Conservation (phyloP, 2,329 filamentous ascomycete genomes). For the Fusarium sp. region DNA sequence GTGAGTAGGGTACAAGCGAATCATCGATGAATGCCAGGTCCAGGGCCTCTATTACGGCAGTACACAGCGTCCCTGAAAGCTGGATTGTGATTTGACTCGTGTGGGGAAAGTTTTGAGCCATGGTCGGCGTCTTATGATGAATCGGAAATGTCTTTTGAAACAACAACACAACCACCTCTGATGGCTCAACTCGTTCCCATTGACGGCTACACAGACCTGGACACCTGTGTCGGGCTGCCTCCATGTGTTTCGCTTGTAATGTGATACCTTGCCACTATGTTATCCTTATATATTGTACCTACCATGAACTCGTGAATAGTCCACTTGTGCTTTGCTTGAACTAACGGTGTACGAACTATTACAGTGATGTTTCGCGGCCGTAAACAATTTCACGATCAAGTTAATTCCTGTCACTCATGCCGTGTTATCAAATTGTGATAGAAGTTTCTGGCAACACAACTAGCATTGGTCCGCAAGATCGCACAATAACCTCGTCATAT, state of each 20-base stretch:
- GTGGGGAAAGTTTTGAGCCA: slow-evolving; percentile 50
- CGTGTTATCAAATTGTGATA: background rate
- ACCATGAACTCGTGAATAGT: background rate
- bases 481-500: background rate
- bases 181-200: slow-evolving; percentile 19
- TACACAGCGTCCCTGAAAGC: slow-evolving; percentile 46
- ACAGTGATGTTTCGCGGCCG: too few relatives aligned
- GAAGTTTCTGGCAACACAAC: background rate
- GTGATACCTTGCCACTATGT: slow-evolving; percentile 22
- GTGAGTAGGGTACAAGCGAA: slow-evolving; percentile 51
- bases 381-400: background rate
- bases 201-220: slow-evolving; percentile 15
- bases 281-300: background rate
- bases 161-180: slow-evolving; percentile 40
- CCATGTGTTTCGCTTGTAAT: slow-evolving; percentile 13
- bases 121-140: slow-evolving; percentile 52
- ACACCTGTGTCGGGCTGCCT: slow-evolving; percentile 19
- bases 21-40: slow-evolving; percentile 52
- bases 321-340: background rate
- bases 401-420: background rate
- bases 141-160: slow-evolving; percentile 51
- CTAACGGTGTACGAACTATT: too few relatives aligned
- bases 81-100: slow-evolving; percentile 52
- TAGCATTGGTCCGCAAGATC: background rate
- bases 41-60: slow-evolving; percentile 51